Conservation (phyloP, 1,139 yeast species). For the Suhomyces chickasaworum region DNA sequence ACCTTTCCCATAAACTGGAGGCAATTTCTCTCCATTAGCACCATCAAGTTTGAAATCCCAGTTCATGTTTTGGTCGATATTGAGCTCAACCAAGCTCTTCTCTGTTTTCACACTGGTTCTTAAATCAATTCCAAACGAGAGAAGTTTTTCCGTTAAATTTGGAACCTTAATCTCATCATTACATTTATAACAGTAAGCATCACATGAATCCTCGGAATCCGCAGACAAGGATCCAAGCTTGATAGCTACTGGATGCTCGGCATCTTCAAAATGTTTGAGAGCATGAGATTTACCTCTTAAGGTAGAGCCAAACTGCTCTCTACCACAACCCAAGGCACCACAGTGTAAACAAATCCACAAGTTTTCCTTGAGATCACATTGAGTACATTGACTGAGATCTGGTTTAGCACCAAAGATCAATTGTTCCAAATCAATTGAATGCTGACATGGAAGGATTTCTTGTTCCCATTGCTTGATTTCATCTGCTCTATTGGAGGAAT, state of each 20-base stretch:
- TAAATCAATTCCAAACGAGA: constrained; percentile 70
- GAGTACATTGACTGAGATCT: constrained; percentile 54
- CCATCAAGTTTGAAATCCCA: constrained; percentile 90
- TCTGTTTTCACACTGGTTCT: constrained; percentile 65
- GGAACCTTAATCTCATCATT: constrained; percentile 88
- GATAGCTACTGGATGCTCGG: constrained; percentile 78
- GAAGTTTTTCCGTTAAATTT: constrained; percentile 49
- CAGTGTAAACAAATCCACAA: constrained; percentile 91
- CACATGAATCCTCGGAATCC: constrained; percentile 55
- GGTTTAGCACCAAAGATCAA: constrained; percentile 20
- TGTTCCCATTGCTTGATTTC: constrained; percentile 92
- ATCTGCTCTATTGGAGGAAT: constrained; percentile 65
- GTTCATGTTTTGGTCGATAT: constrained; percentile 86
- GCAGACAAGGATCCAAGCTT: constrained; percentile 86
- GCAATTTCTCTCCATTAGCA: constrained; percentile 64
- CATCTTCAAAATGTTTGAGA: constrained; percentile 58
- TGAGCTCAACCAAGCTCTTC: constrained; percentile 82
- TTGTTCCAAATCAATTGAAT: constrained; percentile 58
- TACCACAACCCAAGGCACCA: constrained; percentile 88
- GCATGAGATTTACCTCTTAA: constrained; percentile 93
- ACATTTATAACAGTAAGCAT: constrained; percentile 85
- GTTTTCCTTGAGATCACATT: constrained; percentile 66
- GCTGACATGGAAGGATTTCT: constrained; percentile 79
- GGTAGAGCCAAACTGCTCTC: constrained; percentile 87
- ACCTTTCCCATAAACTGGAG: constrained; percentile 67